Percentiles rank a stretch among this genome's conserved stretches.
phyloP scores from a whole-genome alignment of 768 basidiomycete genomes.

The Mycena alexandri region DNA sequence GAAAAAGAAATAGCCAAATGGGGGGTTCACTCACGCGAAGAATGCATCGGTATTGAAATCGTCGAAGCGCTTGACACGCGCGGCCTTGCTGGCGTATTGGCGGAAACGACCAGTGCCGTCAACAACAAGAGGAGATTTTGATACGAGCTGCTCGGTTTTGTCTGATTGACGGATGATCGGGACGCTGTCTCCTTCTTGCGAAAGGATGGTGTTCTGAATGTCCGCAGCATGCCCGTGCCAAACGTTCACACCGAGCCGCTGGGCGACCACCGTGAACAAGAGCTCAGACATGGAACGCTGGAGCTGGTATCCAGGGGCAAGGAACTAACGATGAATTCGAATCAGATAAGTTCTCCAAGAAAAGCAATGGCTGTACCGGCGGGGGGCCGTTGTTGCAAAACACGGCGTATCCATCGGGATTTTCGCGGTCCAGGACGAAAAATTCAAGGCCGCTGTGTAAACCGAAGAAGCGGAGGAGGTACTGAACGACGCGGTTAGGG shows the following conservation, averaged over 20 bases:
- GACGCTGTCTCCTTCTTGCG: conserved; percentile 15
- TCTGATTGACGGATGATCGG: conserved; percentile 23
- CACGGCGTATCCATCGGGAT: conserved; percentile 19
- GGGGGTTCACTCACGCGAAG: conserved; percentile 15
- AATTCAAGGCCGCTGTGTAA: conserved; percentile 31
- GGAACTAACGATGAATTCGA: conserved; percentile 3
- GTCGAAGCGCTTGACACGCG: conserved; percentile 28
- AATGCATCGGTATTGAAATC: conserved; percentile 35
- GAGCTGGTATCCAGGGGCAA: conserved; percentile 29
- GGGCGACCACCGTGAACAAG: conserved; percentile 31
- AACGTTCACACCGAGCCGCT: conserved; percentile 34
- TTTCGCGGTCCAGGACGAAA: conserved; percentile 30
- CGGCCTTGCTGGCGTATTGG: conserved; percentile 29
- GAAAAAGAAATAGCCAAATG: background rate
- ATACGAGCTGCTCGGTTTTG: conserved; percentile 14
- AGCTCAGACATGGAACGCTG: conserved; percentile 35
- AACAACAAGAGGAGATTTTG: conserved; percentile 29
- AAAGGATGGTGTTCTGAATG: conserved; percentile 23
- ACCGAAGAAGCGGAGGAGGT: conserved; percentile 31
- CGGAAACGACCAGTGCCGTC: conserved; percentile 35
- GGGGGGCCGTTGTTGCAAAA: conserved; percentile 36
- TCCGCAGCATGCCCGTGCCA: conserved; percentile 32
- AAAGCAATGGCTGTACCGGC: conserved; percentile 2
- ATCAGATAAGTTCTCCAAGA: background rate
- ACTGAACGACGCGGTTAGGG: background rate